These are phyloP conservation scores for Bocquillonia castaneifolia DNA, from an alignment of 441 rosid species.

Conservation along the genomic window DNA sequence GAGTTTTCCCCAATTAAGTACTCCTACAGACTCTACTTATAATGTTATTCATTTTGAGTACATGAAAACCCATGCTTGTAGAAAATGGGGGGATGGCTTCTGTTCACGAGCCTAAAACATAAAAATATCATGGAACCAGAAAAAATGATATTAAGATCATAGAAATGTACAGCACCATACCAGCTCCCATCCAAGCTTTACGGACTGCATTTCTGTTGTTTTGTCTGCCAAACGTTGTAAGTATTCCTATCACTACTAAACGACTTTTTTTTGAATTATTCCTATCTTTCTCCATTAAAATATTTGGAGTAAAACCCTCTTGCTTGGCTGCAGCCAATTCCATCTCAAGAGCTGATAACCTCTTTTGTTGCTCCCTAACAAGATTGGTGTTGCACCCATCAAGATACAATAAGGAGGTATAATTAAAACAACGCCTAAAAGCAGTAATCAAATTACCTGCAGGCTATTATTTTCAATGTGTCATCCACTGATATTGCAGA, in stretches of 20 bases:
- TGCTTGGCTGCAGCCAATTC: conserved; percentile 63
- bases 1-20: neutral
- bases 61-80: neutral
- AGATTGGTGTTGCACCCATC: conserved; percentile 17
- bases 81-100: neutral
- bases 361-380: conserved; percentile 86
- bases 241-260: conserved; percentile 64
- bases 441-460: conserved; percentile 50
- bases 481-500: conserved; percentile 91
- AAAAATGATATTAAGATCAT: conserved; percentile 1
- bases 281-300: conserved; percentile 32
- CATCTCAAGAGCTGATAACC: conserved; percentile 59
- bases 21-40: too few species aligned
- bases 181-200: conserved; percentile 96
- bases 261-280: conserved; percentile 47
- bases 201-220: conserved; percentile 85
- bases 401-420: neutral
- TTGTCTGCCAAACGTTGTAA: conserved; percentile 64
- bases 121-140: neutral
- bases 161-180: conserved; percentile 32
- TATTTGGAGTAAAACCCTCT: conserved; percentile 62
- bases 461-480: conserved; percentile 81
- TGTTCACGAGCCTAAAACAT: neutral
- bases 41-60: neutral
- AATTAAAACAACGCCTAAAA: neutral